These are phyloP conservation scores for Cryphonectria radicalis DNA, from an alignment of 2,329 filamentous ascomycete genomes.

Conservation along the genomic window DNA sequence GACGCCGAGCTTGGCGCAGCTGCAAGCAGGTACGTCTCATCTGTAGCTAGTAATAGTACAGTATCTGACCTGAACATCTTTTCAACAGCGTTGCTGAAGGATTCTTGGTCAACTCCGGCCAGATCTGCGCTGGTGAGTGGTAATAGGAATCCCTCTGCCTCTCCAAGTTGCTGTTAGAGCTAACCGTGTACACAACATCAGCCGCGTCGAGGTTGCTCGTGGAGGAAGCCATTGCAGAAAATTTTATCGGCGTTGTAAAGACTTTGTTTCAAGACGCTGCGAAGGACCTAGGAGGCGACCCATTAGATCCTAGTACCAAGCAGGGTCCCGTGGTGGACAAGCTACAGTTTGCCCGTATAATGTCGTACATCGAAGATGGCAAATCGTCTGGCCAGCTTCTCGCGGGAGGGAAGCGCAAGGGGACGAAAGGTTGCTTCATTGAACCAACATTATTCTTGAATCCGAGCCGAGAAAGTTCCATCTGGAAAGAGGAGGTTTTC, in stretches of 20 bases:
- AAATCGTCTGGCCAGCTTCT: neutral
- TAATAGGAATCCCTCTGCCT: too few species aligned
- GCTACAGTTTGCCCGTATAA: conserved; percentile 16
- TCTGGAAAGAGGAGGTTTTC: conserved; percentile 19
- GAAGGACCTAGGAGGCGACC: conserved; percentile 6
- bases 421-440: conserved; percentile 12
- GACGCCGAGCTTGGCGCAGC: conserved; percentile 47
- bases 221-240: conserved; percentile 20
- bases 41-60: too few species aligned
- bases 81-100: conserved; percentile 12
- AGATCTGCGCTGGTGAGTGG: conserved; percentile 20
- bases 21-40: conserved; percentile 29
- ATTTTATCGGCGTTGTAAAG: conserved; percentile 9
- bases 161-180: neutral
- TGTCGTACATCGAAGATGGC: conserved; percentile 16
- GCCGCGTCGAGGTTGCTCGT: conserved; percentile 26
- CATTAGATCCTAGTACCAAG: conserved; percentile 1
- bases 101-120: conserved; percentile 17
- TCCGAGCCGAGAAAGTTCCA: conserved; percentile 1
- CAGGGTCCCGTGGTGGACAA: conserved; percentile 18
- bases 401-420: conserved; percentile 12
- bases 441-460: conserved; percentile 17
- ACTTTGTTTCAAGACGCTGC: conserved; percentile 1
- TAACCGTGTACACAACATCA: neutral
- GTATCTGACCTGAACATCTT: too few species aligned